A percentile compares a stretch with the other conserved stretches of the same genome.
Evolutionary conservation across 257 asterid genomes (phyloP).

Genomic region (Nicotiana knightiana): DNA sequence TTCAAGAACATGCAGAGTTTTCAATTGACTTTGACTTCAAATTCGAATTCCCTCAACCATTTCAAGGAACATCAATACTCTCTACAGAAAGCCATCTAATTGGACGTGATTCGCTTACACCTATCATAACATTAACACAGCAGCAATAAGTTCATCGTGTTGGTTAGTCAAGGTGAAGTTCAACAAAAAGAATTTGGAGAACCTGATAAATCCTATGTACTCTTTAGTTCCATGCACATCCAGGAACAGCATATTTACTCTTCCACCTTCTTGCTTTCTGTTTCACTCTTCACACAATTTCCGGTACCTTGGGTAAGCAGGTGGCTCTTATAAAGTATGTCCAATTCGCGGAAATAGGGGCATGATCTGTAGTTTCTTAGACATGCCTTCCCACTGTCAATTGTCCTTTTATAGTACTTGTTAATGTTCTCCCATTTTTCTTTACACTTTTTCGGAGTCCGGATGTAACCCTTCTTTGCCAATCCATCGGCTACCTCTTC

Average conservation of each 20-base stretch:
- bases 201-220: neutral
- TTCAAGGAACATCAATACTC: neutral
- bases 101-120: too few relatives aligned
- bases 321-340: conserved; percentile 15
- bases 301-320: neutral
- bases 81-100: too few relatives aligned
- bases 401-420: conserved; percentile 20
- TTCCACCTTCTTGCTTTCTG: neutral
- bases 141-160: neutral
- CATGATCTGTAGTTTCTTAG: conserved; percentile 9
- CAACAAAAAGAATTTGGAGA: neutral
- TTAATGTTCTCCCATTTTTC: conserved; percentile 22
- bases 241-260: neutral
- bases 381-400: conserved; percentile 9
- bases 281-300: neutral
- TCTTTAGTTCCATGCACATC: neutral
- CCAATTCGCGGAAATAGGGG: conserved; percentile 18
- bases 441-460: conserved; percentile 27
- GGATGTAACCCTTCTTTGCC: conserved; percentile 20
- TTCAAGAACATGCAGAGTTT: neutral
- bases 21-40: too few relatives aligned
- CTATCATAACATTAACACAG: neutral
- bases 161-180: neutral
- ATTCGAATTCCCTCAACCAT: neutral
- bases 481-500: conserved; percentile 24